A percentile compares a stretch with the other conserved stretches of the same genome.
These are phyloP conservation scores for Protomyces lactucae-debilis DNA, from an alignment of 1,139 yeast genomes.

Conservation along the genomic window DNA sequence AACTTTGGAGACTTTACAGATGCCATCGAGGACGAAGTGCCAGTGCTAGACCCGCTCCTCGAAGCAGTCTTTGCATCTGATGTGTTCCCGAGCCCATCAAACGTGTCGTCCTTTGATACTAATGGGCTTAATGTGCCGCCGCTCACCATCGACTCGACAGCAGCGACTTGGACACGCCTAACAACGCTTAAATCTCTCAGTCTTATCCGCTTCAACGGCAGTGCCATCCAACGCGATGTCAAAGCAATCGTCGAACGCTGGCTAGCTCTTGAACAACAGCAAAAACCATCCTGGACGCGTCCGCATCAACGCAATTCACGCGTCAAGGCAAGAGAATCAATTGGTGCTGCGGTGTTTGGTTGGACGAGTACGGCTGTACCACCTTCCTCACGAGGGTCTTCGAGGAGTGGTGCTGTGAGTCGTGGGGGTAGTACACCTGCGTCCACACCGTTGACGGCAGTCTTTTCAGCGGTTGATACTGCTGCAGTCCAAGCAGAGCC, in stretches of 20 bases:
- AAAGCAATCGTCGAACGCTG: not conserved
- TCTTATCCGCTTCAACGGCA: not conserved
- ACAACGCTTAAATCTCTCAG: not conserved
- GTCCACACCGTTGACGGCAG: not conserved
- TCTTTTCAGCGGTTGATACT: not conserved
- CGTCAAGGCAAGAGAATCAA: constrained; percentile 7
- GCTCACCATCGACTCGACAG: constrained; percentile 4
- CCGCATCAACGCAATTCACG: not conserved
- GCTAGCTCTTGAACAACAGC: not conserved
- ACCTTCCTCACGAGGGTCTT: not conserved
- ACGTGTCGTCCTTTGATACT: not conserved
- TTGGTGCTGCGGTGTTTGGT: constrained; percentile 13
- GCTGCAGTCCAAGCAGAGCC: not conserved
- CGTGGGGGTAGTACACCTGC: not conserved
- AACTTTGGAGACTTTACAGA: not conserved
- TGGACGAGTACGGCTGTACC: constrained; percentile 13
- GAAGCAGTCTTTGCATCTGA: not conserved
- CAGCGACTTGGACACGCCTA: not conserved
- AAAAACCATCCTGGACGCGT: constrained; percentile 18
- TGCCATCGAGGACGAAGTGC: not conserved
- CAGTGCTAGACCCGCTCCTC: not conserved
- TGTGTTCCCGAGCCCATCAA: not conserved
- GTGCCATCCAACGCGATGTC: constrained; percentile 1
- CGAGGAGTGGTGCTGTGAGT: not conserved
- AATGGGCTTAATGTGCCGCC: not conserved